Evolutionary conservation across 2,329 filamentous ascomycete species (phyloP).

Genomic region (Penicillium brevicompactum): DNA sequence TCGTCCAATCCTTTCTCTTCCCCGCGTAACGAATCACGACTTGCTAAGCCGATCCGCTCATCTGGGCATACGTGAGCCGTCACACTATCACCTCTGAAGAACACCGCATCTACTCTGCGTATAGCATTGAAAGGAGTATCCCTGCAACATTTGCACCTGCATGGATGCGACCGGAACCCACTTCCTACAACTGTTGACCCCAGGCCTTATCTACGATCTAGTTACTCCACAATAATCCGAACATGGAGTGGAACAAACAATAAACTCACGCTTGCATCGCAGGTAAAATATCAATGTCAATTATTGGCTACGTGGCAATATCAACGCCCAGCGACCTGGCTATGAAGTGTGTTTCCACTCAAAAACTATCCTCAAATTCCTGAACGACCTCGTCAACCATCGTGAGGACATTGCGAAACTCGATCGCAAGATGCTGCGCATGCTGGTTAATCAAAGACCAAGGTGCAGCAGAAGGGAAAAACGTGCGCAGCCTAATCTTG

Average conservation of each 20-base stretch:
- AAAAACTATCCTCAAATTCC: conserved; percentile 5
- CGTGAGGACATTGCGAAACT: conserved; percentile 5
- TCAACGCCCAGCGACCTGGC: background rate
- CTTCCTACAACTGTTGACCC: background rate
- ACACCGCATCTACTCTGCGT: too few species aligned
- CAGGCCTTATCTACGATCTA: background rate
- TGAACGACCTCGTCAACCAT: conserved; percentile 2
- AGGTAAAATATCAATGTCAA: background rate
- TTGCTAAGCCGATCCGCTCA: conserved; percentile 9
- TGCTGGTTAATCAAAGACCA: conserved; percentile 1
- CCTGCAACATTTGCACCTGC: background rate
- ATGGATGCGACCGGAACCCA: background rate
- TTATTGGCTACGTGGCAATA: background rate
- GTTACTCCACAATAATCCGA: background rate
- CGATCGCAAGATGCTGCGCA: conserved; percentile 7
- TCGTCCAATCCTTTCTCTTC: conserved; percentile 24
- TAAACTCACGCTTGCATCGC: background rate
- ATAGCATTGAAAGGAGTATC: too few species aligned
- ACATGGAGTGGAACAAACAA: background rate
- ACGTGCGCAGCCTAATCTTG: conserved; percentile 4
- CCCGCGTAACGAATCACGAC: conserved; percentile 18
- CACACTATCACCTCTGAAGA: background rate
- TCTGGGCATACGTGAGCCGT: background rate
- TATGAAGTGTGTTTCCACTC: background rate
- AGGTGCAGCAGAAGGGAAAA: conserved; percentile 7